Conservation (phyloP, 352 stramenopile species). For the Phytophthora megakarya region DNA sequence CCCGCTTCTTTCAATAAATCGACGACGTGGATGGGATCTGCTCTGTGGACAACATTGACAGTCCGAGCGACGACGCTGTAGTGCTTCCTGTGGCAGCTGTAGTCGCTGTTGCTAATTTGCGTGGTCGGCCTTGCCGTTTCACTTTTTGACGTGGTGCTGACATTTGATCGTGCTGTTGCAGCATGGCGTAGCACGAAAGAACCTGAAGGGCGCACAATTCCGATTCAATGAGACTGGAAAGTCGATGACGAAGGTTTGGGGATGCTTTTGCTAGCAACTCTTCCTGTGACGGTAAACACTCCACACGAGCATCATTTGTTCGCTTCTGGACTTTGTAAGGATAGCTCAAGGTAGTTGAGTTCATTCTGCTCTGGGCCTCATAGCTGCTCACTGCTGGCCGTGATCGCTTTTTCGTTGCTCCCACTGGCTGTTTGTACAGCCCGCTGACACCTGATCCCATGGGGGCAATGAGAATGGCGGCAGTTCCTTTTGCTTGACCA, state of each 20-base stretch:
- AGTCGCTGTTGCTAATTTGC: constrained; percentile 21
- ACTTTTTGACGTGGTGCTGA: constrained; percentile 31
- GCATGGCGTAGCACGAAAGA: constrained; percentile 72
- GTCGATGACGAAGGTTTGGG: constrained; percentile 64
- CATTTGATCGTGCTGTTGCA: constrained; percentile 54
- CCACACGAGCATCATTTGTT: constrained; percentile 32
- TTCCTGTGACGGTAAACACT: constrained; percentile 69
- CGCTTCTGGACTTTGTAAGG: constrained; percentile 36
- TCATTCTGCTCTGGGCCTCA: constrained; percentile 12
- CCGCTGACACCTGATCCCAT: constrained; percentile 22
- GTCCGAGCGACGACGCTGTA: constrained; percentile 30
- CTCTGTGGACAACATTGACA: constrained; percentile 63
- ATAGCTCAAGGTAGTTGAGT: constrained; percentile 5
- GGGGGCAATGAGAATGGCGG: constrained; percentile 23
- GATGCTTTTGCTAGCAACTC: constrained; percentile 77
- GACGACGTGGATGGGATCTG: constrained; percentile 54
- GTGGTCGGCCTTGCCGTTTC: constrained; percentile 24
- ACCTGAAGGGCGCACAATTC: constrained; percentile 84
- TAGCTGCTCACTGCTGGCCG: constrained; percentile 21
- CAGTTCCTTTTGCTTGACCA: constrained; percentile 28
- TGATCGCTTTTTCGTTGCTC: constrained; percentile 40
- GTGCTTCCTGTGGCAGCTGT: constrained; percentile 24
- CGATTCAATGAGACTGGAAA: constrained; percentile 77
- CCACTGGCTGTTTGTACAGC: constrained; percentile 22
- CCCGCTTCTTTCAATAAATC: constrained; percentile 51